Conservation (phyloP, 1,139 yeast genomes). For the Lodderomyces orthopsilosis region DNA sequence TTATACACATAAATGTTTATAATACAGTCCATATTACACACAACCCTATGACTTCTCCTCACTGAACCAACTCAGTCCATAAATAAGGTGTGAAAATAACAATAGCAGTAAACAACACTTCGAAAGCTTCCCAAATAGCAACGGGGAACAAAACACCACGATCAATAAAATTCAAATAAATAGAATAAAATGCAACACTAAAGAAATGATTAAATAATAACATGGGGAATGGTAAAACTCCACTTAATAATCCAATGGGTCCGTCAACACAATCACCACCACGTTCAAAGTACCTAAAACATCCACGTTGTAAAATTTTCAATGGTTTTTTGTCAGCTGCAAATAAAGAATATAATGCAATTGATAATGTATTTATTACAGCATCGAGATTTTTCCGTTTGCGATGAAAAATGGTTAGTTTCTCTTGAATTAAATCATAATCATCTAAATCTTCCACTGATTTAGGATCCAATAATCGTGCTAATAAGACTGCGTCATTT, state of each 20-base stretch:
- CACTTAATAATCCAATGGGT: slow-evolving; percentile 84
- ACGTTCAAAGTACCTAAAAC: slow-evolving; percentile 77
- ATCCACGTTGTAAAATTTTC: slow-evolving; percentile 75
- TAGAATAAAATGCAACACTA: slow-evolving; percentile 83
- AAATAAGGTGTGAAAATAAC: slow-evolving; percentile 77
- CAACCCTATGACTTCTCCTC: background rate
- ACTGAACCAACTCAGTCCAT: slow-evolving; percentile 41
- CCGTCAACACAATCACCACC: slow-evolving; percentile 81
- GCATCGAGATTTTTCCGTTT: slow-evolving; percentile 77
- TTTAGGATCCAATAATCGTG: slow-evolving; percentile 56
- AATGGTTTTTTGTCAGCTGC: slow-evolving; percentile 77
- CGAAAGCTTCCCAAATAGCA: slow-evolving; percentile 68
- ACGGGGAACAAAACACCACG: slow-evolving; percentile 73
- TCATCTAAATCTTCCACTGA: slow-evolving; percentile 59
- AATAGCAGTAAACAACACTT: slow-evolving; percentile 70
- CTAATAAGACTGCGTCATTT: slow-evolving; percentile 74
- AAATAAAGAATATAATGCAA: slow-evolving; percentile 84
- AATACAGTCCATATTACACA: too few relatives aligned
- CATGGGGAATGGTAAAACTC: slow-evolving; percentile 74
- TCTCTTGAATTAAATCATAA: slow-evolving; percentile 50
- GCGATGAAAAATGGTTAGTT: slow-evolving; percentile 65
- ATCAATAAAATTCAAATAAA: slow-evolving; percentile 63
- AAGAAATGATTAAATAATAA: slow-evolving; percentile 80
- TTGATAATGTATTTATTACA: slow-evolving; percentile 85
- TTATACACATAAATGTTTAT: background rate